Conservation (phyloP, 2,329 filamentous ascomycete species). For the Cytospora chrysosperma region DNA sequence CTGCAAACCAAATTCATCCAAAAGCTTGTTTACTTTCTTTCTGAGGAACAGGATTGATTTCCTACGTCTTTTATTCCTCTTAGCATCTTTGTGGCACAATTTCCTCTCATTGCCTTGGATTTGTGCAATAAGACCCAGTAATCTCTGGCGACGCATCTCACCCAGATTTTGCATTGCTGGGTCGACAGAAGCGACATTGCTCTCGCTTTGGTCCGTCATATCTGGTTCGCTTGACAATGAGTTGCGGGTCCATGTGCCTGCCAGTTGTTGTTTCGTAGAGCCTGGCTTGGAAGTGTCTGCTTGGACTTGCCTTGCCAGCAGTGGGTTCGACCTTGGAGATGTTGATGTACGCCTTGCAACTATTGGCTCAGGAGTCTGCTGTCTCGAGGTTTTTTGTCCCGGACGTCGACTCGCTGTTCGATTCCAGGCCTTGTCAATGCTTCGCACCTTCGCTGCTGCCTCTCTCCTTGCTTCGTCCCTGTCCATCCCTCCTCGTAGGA, state of each 20-base stretch:
- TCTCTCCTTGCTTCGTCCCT: constrained; percentile 27
- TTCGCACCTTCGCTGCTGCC: constrained; percentile 24
- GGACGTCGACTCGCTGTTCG: not conserved
- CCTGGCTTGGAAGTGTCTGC: not conserved
- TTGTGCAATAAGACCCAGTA: not conserved
- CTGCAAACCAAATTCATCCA: not conserved
- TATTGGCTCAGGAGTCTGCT: not conserved
- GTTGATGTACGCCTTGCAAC: not conserved
- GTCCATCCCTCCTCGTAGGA: constrained; percentile 30
- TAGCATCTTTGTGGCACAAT: not conserved
- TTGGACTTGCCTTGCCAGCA: not conserved
- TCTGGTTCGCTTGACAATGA: not conserved
- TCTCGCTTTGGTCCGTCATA: not conserved
- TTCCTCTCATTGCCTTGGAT: not conserved
- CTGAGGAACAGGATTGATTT: not conserved
- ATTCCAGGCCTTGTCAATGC: constrained; percentile 28
- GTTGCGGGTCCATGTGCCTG: not conserved
- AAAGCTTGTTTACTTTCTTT: not conserved
- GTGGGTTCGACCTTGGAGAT: not conserved
- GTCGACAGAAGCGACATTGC: not conserved
- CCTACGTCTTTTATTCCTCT: not conserved
- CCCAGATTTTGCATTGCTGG: not conserved
- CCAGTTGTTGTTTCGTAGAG: not conserved
- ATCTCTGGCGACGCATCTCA: not conserved
- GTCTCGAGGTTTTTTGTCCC: not conserved